A percentile compares a stretch with the other conserved stretches of the same genome.
Evolutionary conservation across 2,329 filamentous ascomycete genomes (phyloP).

Genomic region (Fusarium secorum): DNA sequence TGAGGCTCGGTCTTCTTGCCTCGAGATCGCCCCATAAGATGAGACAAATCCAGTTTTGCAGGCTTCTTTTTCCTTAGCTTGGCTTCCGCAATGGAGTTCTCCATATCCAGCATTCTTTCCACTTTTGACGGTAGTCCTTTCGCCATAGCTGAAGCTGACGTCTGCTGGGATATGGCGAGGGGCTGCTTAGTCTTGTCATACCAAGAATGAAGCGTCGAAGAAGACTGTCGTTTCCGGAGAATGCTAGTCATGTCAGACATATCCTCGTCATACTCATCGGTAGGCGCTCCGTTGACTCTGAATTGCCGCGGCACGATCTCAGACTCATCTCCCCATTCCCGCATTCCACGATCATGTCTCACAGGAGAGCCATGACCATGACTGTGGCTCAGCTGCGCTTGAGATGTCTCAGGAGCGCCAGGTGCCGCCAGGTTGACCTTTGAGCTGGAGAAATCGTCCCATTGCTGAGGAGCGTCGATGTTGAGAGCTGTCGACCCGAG

Average conservation of each 20-base stretch:
- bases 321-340: constrained; percentile 42
- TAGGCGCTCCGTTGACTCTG: constrained; percentile 19
- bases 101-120: constrained; percentile 56
- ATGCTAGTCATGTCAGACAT: constrained; percentile 53
- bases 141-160: constrained; percentile 65
- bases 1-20: constrained; percentile 44
- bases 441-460: constrained; percentile 36
- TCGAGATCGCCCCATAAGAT: constrained; percentile 50
- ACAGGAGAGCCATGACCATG: constrained; percentile 15
- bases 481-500: constrained; percentile 39
- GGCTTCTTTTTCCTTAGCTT: constrained; percentile 53
- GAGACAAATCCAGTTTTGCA: constrained; percentile 58
- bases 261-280: constrained; percentile 39
- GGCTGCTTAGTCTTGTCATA: constrained; percentile 66
- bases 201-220: constrained; percentile 63
- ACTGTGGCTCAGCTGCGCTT: background rate
- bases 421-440: constrained; percentile 29
- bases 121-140: constrained; percentile 61
- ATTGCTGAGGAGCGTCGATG: constrained; percentile 33
- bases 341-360: constrained; percentile 17
- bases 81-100: constrained; percentile 41
- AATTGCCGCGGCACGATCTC: constrained; percentile 40
- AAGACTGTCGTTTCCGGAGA: constrained; percentile 59
- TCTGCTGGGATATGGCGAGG: constrained; percentile 66
- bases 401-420: constrained; percentile 21